Conservation (phyloP, 2,329 filamentous ascomycete species). For the Sporothrix phasma region DNA sequence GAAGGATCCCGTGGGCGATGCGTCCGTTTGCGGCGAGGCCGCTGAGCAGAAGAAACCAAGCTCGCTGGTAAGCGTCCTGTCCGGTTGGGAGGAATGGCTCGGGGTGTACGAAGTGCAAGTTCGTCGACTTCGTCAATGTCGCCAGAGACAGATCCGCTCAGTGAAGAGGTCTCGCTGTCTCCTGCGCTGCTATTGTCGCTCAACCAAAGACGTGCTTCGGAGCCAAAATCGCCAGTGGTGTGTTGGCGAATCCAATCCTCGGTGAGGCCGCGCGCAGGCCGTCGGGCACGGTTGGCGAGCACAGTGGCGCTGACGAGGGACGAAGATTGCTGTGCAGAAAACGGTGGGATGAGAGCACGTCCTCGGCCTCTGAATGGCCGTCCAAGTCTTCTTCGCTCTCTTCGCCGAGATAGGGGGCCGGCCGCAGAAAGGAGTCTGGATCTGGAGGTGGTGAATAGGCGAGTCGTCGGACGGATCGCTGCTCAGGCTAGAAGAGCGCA, state of each 20-base stretch:
- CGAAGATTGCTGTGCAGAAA: constrained; percentile 18
- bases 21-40: constrained; percentile 22
- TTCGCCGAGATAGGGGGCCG: constrained; percentile 35
- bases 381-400: constrained; percentile 27
- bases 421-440: constrained; percentile 52
- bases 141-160: constrained; percentile 54
- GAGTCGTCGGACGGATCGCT: constrained; percentile 52
- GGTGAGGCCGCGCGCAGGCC: constrained; percentile 54
- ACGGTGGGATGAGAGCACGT: constrained; percentile 19
- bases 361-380: neutral
- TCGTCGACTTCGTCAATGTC: constrained; percentile 32
- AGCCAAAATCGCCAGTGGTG: constrained; percentile 58
- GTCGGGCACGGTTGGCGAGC: constrained; percentile 51
- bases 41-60: neutral
- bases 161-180: constrained; percentile 64
- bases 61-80: neutral
- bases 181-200: constrained; percentile 68
- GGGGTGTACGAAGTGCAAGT: constrained; percentile 12
- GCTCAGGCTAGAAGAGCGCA: constrained; percentile 43
- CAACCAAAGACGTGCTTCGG: constrained; percentile 70
- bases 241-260: constrained; percentile 83
- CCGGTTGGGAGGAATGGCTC: neutral
- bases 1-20: constrained; percentile 38
- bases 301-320: constrained; percentile 45
- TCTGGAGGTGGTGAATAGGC: constrained; percentile 50